Percentiles rank a stretch among this genome's conserved stretches.
Conservation (phyloP, 345 rosid genomes). For the Citrus glauca region DNA sequence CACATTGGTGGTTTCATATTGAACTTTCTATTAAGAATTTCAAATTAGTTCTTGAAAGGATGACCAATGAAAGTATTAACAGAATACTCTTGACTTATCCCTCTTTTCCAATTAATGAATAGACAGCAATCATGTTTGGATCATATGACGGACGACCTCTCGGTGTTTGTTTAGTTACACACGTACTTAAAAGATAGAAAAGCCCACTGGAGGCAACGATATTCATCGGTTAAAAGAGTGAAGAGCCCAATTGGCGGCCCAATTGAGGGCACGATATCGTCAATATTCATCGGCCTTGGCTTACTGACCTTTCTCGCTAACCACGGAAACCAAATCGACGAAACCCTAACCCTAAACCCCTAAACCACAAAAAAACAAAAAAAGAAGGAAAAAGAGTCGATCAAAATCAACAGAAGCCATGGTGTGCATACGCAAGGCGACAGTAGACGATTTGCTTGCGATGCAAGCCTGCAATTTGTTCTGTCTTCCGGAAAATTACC, state of each 20-base stretch:
- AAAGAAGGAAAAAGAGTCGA: not conserved
- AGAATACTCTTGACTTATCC: no score
- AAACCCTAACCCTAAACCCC: constrained; percentile 3
- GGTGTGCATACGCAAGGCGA: constrained; percentile 99
- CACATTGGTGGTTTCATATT: not conserved
- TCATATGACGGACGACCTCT: not conserved
- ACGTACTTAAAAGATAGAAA: no score
- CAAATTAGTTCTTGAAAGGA: not conserved
- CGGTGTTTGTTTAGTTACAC: not conserved
- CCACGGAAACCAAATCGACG: not conserved
- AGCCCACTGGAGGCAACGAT: not conserved
- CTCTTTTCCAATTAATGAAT: no score
- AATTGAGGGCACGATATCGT: not conserved
- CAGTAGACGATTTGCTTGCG: constrained; percentile 86
- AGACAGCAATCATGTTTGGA: not conserved
- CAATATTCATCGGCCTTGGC: no score
- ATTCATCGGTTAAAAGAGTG: no score
- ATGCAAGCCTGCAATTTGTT: constrained; percentile 97
- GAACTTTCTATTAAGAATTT: not conserved
- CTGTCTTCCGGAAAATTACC: constrained; percentile 97
- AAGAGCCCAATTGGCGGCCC: not conserved
- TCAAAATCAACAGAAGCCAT: constrained; percentile 19
- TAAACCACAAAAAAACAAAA: no score
- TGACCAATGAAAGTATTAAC: not conserved
- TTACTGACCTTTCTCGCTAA: not conserved